Percentiles rank a stretch among this genome's conserved stretches.
Conservation (phyloP, 2,329 filamentous ascomycete species). For the Tolypocladium guangdongense region DNA sequence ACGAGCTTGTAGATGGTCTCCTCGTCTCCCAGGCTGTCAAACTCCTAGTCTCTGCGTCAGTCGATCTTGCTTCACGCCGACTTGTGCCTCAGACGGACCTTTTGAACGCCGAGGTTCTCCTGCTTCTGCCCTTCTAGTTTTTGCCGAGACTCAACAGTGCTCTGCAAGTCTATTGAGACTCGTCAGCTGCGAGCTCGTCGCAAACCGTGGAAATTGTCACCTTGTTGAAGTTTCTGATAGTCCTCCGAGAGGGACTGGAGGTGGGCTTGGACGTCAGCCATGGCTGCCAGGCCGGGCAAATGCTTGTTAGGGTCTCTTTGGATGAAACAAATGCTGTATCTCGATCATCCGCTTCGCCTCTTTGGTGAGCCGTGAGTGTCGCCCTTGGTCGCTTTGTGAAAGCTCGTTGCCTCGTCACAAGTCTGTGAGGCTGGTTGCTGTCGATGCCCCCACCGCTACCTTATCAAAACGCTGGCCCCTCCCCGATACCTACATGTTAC, state of each 20-base stretch:
- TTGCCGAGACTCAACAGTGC: constrained; percentile 66
- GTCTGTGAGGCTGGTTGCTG: neutral
- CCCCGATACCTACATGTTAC: constrained; percentile 28
- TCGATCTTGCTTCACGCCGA: neutral
- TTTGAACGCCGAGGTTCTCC: constrained; percentile 81
- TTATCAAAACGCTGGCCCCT: neutral
- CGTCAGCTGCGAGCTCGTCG: neutral
- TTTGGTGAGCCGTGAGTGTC: neutral
- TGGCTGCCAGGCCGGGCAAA: constrained; percentile 18
- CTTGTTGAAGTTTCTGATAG: constrained; percentile 77
- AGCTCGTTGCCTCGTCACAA: neutral
- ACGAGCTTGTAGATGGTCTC: constrained; percentile 94
- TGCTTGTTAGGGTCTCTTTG: neutral
- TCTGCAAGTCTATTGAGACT: constrained; percentile 58
- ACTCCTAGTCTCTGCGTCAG: constrained; percentile 49
- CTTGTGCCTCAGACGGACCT: constrained; percentile 35
- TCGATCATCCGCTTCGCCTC: neutral
- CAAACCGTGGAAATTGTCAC: constrained; percentile 27
- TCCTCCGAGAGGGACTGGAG: constrained; percentile 79
- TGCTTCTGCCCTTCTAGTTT: constrained; percentile 90
- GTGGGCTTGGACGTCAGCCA: constrained; percentile 65
- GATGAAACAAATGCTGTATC: neutral
- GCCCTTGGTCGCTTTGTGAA: neutral
- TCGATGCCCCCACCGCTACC: neutral
- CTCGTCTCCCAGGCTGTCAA: constrained; percentile 63